These are phyloP conservation scores for Aspergillus bridgeri DNA, from an alignment of 495 filamentous ascomycete species.

Conservation along the genomic window DNA sequence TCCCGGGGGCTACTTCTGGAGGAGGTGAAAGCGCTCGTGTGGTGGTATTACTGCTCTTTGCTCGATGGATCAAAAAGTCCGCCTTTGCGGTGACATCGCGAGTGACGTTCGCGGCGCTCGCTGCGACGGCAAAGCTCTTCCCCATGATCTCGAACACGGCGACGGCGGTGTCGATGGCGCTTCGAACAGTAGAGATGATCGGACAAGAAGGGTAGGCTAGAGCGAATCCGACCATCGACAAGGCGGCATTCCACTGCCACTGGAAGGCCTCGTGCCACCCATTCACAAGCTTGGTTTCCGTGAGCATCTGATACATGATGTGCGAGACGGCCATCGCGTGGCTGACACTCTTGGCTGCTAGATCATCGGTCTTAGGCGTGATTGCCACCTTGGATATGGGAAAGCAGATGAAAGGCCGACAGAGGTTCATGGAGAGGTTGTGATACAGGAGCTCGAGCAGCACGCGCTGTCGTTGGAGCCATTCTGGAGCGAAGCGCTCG, in stretches of 20 bases:
- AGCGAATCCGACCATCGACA: slow-evolving; percentile 47
- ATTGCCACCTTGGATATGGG: neutral
- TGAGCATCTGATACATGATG: slow-evolving; percentile 47
- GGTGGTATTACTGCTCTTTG: no score
- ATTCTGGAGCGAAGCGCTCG: slow-evolving; percentile 17
- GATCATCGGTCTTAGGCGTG: neutral
- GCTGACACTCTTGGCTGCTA: slow-evolving; percentile 11
- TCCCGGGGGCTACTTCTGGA: no score
- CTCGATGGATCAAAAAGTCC: no score
- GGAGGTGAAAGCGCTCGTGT: no score
- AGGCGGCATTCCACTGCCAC: slow-evolving; percentile 49
- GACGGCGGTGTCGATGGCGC: slow-evolving; percentile 33
- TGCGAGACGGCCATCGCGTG: slow-evolving; percentile 47
- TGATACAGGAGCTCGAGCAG: slow-evolving; percentile 29
- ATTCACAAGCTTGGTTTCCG: slow-evolving; percentile 38
- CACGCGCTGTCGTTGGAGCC: slow-evolving; percentile 28
- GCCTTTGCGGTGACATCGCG: no score
- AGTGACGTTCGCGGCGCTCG: no score
- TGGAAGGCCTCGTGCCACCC: slow-evolving; percentile 47
- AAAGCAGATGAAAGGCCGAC: slow-evolving; percentile 27
- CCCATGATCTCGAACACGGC: no score
- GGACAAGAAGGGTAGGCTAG: slow-evolving; percentile 38
- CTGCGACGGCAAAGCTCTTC: no score
- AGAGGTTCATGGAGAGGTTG: slow-evolving; percentile 19
- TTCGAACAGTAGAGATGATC: slow-evolving; percentile 28